Base-by-base conservation (phyloP, 371 early-diverging fungal genomes). In the Syncephalastrum monosporum region DNA sequence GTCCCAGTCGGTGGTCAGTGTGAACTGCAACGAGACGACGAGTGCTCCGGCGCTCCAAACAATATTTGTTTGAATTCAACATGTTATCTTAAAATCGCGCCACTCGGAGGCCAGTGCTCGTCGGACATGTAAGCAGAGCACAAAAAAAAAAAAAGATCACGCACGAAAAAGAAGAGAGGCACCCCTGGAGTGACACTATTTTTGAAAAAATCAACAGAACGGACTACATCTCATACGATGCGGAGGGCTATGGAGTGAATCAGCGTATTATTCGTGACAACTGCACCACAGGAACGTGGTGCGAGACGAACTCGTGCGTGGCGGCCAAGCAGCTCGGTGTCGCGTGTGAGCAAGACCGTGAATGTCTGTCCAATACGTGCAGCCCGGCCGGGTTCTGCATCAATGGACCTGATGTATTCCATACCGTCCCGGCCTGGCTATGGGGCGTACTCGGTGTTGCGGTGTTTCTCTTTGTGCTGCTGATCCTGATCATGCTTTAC, bases 251-350 rank as follows among this genome's bases (percentile, higher is more conserved):
- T 19, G 46, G 44, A 1, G 27, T 71, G 10, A 53, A 60, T 41
- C 79, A 79, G 53, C 72, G 61, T 0, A 75, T 75, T 41, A 60
- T 75, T 27, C 67, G 79, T 42, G 79, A 79, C 27, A 79, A 79
- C 50, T 79, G 79, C 15, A 79, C 79, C 0, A 45, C 51, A n/a
- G 72, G 71, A 1, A 65, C 72, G 1, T 79, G 65, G 41, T 79
- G 79, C 51, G 50, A 55, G 17, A 33, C 56, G 12, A 17, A 46
- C 6, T 29, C 46, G 14, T 79, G 79, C 43, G 65, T 74, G 23
- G 12, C 25, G 5, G 63, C 76, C 14, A 73, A 70, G 47, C 29
- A 52, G 2, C n/a, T 55, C 14, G 59, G 63, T 3, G 42, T 41
- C 4, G 13, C 45, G 0, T 79, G 79, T 42, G 46, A 58, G 12